phyloP scores from a whole-genome alignment of 2,329 filamentous ascomycete species.

The Pezicula neosporulosa region DNA sequence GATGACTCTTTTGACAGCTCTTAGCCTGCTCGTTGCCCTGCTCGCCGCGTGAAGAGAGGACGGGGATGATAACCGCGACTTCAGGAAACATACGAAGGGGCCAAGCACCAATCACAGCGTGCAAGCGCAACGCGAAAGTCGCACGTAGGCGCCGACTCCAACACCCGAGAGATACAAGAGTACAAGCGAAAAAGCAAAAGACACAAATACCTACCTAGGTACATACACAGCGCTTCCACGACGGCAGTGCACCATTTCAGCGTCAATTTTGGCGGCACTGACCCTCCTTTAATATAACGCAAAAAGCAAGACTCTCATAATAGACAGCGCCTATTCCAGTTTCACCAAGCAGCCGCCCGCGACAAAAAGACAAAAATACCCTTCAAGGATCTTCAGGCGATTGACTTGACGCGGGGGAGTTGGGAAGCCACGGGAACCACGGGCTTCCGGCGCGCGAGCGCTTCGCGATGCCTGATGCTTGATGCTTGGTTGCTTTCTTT shows the following conservation, averaged over 20 bases:
- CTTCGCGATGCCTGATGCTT: conserved; percentile 6
- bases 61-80: neutral
- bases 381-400: neutral
- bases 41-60: conserved; percentile 20
- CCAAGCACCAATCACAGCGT: too few relatives aligned
- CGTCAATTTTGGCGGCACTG: neutral
- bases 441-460: conserved; percentile 16
- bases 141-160: too few relatives aligned
- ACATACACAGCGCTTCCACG: neutral
- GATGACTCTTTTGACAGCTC: conserved; percentile 12
- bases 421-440: conserved; percentile 15
- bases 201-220: too few relatives aligned
- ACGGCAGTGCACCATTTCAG: neutral
- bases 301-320: neutral
- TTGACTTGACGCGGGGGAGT: neutral
- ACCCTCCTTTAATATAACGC: neutral
- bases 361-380: conserved; percentile 15
- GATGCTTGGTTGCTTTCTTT: conserved; percentile 2
- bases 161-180: neutral
- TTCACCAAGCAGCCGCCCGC: conserved; percentile 18
- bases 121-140: too few relatives aligned
- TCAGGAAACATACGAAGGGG: neutral
- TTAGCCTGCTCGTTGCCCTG: conserved; percentile 8
- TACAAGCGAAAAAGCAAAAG: too few relatives aligned
- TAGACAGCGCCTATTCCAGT: conserved; percentile 1